Evolutionary conservation across 495 filamentous ascomycete species (phyloP), one percentile per base, ranked within the genome.

Genomic region (Hypoxylon cercidicola): DNA sequence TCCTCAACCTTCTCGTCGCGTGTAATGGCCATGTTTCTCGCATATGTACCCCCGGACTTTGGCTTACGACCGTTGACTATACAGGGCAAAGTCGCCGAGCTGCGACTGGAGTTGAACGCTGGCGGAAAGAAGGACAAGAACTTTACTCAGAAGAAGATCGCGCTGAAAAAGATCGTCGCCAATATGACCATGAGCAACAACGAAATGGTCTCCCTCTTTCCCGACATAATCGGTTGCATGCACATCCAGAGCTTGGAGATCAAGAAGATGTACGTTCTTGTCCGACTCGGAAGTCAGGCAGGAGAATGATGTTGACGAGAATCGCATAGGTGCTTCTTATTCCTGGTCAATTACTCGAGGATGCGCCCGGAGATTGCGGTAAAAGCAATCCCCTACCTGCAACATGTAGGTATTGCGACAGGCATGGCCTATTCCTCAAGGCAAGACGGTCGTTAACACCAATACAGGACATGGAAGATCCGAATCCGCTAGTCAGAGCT

Each of bases 121-220:
- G 91, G 91, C 68, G 91, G 92, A 74, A 97, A 93, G 82, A 98
- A 97, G 81, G 95, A 99, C 84, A 99, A 98, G 84, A 97, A 97
- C 81, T 89, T 91, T 75, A 89, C 92, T 40, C 87, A 90, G 65
- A 99, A 98, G 84, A 98, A 98, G 86, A 97, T 97, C 73, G 94
- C 95, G 25, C 83, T 99, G 50, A 99, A 99, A 87, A 97, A 97
- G 84, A 98, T 99, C 66, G 95, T 99, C 71, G 95, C 95, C 67
- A 99, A 98, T 74, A 98, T 99, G 95, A 98, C 95, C 55, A 98
- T 98, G 95, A 97, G 93, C 85, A 99, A 98, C 77, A 99, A 99
- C 70, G 95, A 99, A 77, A 99, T 99, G 95, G 90, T 97, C 51
- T 92, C 90, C 19, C 79, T 99, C 59, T 99, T 99, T 67, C 93